Evolutionary conservation across 805 yeast genomes (phyloP).

Genomic region (Candida boleticola): DNA sequence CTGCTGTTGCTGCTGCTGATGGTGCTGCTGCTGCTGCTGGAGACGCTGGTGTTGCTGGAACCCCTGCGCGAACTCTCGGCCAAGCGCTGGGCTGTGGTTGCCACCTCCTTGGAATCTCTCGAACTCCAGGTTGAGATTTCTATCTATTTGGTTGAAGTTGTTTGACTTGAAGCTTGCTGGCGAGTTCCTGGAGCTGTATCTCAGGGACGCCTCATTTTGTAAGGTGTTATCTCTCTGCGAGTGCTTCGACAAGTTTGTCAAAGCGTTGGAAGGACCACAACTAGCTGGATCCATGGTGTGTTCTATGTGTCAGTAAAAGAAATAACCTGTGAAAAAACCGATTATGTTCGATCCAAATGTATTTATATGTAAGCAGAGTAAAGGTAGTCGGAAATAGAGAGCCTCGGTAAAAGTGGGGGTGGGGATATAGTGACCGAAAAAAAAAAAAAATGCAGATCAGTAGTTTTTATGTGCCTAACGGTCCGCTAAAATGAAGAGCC

Average conservation of each 20-base stretch:
- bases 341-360: too few species aligned
- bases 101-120: slow-evolving; percentile 23
- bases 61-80: slow-evolving; percentile 4
- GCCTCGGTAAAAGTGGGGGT: too few species aligned
- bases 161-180: slow-evolving; percentile 1
- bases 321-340: too few species aligned
- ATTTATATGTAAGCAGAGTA: too few species aligned
- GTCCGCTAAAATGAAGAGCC: too few species aligned
- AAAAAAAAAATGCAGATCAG: too few species aligned
- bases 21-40: slow-evolving; percentile 11
- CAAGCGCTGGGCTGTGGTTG: slow-evolving; percentile 36
- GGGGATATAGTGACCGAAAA: too few species aligned
- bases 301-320: background rate
- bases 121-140: slow-evolving; percentile 37
- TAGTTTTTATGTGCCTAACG: too few species aligned
- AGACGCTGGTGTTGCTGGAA: slow-evolving; percentile 6
- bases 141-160: slow-evolving; percentile 21
- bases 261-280: slow-evolving; percentile 48
- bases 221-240: slow-evolving; percentile 41
- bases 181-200: slow-evolving; percentile 4
- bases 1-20: slow-evolving; percentile 11
- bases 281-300: slow-evolving; percentile 18
- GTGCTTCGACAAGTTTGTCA: slow-evolving; percentile 40
- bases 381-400: too few species aligned
- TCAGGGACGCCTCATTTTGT: slow-evolving; percentile 24